These are phyloP conservation scores for Calonectria honghensis DNA, from an alignment of 2,329 filamentous ascomycete species.

Conservation along the genomic window DNA sequence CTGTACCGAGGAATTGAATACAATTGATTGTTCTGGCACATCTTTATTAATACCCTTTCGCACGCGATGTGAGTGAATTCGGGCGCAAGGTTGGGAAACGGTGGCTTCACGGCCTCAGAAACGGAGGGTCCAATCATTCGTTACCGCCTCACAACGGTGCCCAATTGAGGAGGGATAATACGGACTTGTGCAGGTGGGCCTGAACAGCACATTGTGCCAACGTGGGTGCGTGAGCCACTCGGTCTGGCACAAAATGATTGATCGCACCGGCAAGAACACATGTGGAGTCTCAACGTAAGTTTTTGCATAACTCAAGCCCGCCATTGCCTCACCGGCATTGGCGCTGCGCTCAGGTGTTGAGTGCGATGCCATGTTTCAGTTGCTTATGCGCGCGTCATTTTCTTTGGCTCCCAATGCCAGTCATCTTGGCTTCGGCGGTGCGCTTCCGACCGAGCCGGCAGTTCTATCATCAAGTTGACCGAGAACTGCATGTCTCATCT, in stretches of 20 bases:
- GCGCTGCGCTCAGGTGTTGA: background rate
- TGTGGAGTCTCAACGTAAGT: conserved; percentile 8
- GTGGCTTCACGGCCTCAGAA: conserved; percentile 14
- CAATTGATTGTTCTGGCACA: too few species aligned
- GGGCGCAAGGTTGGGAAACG: conserved; percentile 16
- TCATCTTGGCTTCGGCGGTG: background rate
- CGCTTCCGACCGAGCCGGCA: background rate
- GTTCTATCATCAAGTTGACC: background rate
- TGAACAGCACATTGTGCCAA: conserved; percentile 15
- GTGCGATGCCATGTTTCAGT: background rate
- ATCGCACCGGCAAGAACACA: background rate
- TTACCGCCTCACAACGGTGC: conserved; percentile 9
- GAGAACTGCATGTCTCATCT: background rate
- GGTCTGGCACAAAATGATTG: conserved; percentile 10
- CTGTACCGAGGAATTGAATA: background rate
- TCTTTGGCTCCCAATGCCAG: background rate
- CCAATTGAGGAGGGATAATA: conserved; percentile 11
- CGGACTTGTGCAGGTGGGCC: conserved; percentile 1
- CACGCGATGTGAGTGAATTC: background rate
- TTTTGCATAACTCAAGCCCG: conserved; percentile 6
- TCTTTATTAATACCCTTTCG: background rate
- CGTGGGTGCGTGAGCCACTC: conserved; percentile 18
- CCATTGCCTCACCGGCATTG: background rate
- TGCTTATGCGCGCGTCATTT: background rate
- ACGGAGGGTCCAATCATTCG: conserved; percentile 9